phyloP scores from a whole-genome alignment of 164 flowering plant genomes.

The Vitis cinerea region DNA sequence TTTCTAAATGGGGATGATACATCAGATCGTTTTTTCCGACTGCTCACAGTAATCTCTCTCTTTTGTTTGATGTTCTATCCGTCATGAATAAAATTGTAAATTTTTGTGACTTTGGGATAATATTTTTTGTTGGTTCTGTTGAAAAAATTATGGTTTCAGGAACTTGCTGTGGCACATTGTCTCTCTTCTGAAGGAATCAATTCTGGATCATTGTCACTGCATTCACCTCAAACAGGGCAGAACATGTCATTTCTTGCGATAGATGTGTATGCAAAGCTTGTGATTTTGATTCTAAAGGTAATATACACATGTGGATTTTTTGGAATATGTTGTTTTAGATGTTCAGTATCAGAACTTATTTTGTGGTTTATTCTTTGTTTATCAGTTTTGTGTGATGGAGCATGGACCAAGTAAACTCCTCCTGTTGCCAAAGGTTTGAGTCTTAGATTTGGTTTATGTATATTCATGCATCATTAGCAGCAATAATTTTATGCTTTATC shows the following conservation, averaged over 20 bases:
- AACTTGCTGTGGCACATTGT: slow-evolving; percentile 84
- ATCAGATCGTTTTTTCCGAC: slow-evolving; percentile 79
- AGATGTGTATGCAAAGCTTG: slow-evolving; percentile 84
- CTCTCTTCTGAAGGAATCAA: slow-evolving; percentile 52
- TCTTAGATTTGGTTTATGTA: background rate
- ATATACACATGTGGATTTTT: no score
- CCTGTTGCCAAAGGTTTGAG: slow-evolving; percentile 71
- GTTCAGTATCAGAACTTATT: background rate
- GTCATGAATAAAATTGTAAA: background rate
- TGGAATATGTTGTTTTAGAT: no score
- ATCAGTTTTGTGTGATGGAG: slow-evolving; percentile 52
- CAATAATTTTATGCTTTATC: background rate
- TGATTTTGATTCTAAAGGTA: slow-evolving; percentile 74
- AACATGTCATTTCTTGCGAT: slow-evolving; percentile 67
- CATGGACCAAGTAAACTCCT: slow-evolving; percentile 62
- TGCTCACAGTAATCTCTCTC: slow-evolving; percentile 49
- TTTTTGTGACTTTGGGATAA: background rate
- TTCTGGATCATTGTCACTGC: slow-evolving; percentile 36
- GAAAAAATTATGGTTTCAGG: slow-evolving; percentile 38
- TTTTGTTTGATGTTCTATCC: background rate
- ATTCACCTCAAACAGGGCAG: slow-evolving; percentile 58
- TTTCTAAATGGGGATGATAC: slow-evolving; percentile 84
- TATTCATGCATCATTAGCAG: no score
- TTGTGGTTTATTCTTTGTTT: background rate
- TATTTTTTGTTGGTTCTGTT: background rate